Conservation (phyloP, 2,329 filamentous ascomycete genomes). For the Calonectria ilicicola region DNA sequence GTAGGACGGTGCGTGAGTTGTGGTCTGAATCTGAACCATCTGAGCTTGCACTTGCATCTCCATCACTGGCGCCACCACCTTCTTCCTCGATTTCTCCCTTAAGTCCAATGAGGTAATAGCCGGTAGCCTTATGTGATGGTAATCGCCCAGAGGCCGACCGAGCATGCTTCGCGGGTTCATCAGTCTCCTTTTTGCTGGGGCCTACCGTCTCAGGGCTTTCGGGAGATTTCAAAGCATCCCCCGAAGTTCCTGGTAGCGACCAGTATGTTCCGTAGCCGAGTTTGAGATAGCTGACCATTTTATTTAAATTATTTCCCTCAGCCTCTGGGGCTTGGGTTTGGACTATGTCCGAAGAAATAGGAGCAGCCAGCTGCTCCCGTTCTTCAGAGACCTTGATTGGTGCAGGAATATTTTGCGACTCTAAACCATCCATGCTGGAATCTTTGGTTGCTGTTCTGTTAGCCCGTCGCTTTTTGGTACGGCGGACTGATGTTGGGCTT, state of each 20-base stretch:
- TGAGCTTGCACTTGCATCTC: constrained; percentile 45
- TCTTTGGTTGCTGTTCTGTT: constrained; percentile 26
- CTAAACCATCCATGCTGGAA: constrained; percentile 3
- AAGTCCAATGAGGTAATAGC: constrained; percentile 75
- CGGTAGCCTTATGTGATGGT: constrained; percentile 48
- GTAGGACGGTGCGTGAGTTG: constrained; percentile 69
- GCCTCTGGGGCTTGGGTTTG: constrained; percentile 31
- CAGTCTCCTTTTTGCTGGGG: constrained; percentile 26
- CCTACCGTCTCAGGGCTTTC: constrained; percentile 20
- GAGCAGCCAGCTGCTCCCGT: background rate
- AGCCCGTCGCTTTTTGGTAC: constrained; percentile 54
- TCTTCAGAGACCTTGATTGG: background rate
- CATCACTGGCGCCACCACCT: constrained; percentile 37
- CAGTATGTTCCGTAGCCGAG: constrained; percentile 77
- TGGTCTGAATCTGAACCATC: constrained; percentile 49
- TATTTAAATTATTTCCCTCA: constrained; percentile 60
- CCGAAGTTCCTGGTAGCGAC: constrained; percentile 55
- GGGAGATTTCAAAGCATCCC: constrained; percentile 30
- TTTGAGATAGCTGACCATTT: constrained; percentile 73
- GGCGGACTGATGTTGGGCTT: constrained; percentile 77
- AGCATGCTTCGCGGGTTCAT: constrained; percentile 18
- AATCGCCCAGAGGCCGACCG: constrained; percentile 29
- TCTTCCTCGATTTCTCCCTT: constrained; percentile 71
- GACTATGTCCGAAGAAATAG: constrained; percentile 2
- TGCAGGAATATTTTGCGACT: background rate